Base-by-base conservation (phyloP, 1,284 basidiomycete genomes). In the Malassezia arunalokei region DNA sequence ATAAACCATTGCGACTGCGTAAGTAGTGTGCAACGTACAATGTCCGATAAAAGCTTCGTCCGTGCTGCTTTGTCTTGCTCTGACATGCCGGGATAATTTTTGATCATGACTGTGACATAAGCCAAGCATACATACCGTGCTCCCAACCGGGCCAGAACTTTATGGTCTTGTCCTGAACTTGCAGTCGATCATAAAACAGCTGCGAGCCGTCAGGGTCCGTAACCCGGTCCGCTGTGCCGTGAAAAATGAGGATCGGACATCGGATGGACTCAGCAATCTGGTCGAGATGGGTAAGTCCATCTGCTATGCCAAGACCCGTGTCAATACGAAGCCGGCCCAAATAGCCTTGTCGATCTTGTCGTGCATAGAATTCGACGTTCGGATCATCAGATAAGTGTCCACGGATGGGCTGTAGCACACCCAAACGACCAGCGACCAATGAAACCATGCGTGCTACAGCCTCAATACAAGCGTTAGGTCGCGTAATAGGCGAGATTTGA, bases 321-420 rank as follows among this genome's bases (percentile, higher is more conserved):
- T 68, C 73, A 35, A 78, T 74, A 14, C 78, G 69, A 1, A 79
- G 62, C 38, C 68, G 66, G 14, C 77, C 77, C 51, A 77, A 75
- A 64, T 79, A 79, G 31, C 76, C 76, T 8, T 76, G 60, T 0
- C 68, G 66, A 47, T 75, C 74, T 15, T 66, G 73, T 69, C 64
- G 38, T 33, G 58, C 58, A 31, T 61, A 61, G 14, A 51, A 53
- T 28, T 68, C 57, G 5, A 78, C 77, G 11, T 38, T 41, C 0
- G 77, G 77, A 69, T 79, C 78, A 58, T 78, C 76, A n/a, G 75
- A 76, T 14, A 77, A 75, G 39, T 78, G 78, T 38, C 78, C 76
- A 66, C 59, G 63, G 51, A 78, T 75, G 33, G 75, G 75, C 30
- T 71, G 65, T 5, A 75, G 75, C 14, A 78, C 55, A 4, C 78